Percentiles rank a stretch among this genome's conserved stretches.
phyloP scores from a whole-genome alignment of 345 rosid species.

The Iberis pinnata region DNA sequence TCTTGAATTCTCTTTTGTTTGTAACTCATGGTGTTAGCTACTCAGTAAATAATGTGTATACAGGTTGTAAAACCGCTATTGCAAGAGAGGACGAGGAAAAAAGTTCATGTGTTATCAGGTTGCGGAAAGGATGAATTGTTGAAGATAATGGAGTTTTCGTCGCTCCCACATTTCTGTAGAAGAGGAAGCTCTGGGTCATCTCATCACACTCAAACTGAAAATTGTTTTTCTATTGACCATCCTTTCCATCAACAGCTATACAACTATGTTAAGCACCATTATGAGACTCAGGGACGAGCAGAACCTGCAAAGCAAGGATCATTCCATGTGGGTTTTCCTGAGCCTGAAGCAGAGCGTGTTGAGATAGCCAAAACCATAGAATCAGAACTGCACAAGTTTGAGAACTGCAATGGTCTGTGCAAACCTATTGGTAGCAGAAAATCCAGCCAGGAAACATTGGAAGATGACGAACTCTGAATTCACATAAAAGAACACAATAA shows the following conservation, averaged over 20 bases:
- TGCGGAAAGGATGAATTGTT: constrained; percentile 71
- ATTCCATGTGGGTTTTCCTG: constrained; percentile 78
- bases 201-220: constrained; percentile 32
- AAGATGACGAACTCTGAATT: constrained; percentile 10
- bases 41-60: neutral
- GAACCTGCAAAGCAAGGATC: constrained; percentile 75
- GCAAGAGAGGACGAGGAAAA: constrained; percentile 88
- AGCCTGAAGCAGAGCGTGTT: constrained; percentile 47
- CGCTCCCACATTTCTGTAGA: constrained; percentile 89
- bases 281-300: constrained; percentile 25
- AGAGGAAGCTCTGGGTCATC: constrained; percentile 84
- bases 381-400: constrained; percentile 64
- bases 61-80: constrained; percentile 91
- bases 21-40: constrained; percentile 9
- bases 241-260: constrained; percentile 86
- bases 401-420: constrained; percentile 38
- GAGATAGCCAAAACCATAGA: constrained; percentile 68
- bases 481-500: no score
- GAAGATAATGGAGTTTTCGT: constrained; percentile 75
- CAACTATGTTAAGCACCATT: constrained; percentile 70
- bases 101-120: constrained; percentile 72
- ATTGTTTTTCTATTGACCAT: constrained; percentile 68
- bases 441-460: constrained; percentile 7
- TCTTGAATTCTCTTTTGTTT: neutral
- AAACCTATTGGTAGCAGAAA: constrained; percentile 24